phyloP scores from a whole-genome alignment of 257 asterid genomes.

The Osmanthus fragrans region DNA sequence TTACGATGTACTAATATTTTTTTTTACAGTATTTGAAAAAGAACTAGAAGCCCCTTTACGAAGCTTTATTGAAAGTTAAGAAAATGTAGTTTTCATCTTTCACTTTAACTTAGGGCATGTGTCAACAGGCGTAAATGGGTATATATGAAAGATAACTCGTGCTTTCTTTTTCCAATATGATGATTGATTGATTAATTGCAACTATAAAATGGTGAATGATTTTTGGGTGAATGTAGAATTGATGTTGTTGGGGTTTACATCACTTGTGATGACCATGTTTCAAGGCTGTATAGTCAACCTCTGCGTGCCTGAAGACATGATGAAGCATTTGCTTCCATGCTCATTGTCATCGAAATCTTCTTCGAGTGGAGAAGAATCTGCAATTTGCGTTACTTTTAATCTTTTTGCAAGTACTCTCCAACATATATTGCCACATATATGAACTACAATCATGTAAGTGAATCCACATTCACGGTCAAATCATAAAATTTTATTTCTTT shows the following conservation, averaged over 20 bases:
- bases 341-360: slow-evolving; percentile 28
- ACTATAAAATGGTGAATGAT: slow-evolving; percentile 21
- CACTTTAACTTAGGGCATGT: not conserved
- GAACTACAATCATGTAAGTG: no score
- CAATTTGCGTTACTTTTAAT: no score
- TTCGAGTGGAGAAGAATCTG: no score
- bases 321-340: slow-evolving; percentile 62
- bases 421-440: no score
- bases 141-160: not conserved
- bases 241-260: slow-evolving; percentile 84
- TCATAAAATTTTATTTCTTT: no score
- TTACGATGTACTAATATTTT: slow-evolving; percentile 8
- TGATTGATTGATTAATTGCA: slow-evolving; percentile 9
- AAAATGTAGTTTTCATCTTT: slow-evolving; percentile 46
- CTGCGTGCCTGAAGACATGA: slow-evolving; percentile 43
- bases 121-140: not conserved
- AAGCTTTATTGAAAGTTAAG: slow-evolving; percentile 71
- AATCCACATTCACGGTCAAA: no score
- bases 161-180: no score
- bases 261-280: slow-evolving; percentile 72
- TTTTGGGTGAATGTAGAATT: slow-evolving; percentile 48
- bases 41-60: slow-evolving; percentile 69
- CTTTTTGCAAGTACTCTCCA: no score
- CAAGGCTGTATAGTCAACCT: slow-evolving; percentile 60
- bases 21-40: slow-evolving; percentile 63